These are phyloP conservation scores for Nicotiana knightiana DNA, from an alignment of 257 asterid genomes.

Conservation along the genomic window DNA sequence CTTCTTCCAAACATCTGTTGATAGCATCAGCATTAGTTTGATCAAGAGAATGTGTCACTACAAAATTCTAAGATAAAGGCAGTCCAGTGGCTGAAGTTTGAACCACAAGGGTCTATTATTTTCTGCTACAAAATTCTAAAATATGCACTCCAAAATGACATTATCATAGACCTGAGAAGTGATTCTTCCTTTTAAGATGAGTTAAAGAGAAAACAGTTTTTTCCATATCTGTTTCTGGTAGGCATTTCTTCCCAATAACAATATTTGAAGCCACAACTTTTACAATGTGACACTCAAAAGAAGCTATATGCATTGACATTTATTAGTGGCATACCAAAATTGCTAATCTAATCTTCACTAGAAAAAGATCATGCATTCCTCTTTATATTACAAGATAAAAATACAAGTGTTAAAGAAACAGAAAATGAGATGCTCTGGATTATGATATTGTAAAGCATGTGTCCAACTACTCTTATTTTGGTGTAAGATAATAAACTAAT, in stretches of 20 bases:
- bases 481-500: conserved; percentile 5
- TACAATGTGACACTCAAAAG: not conserved
- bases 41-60: not conserved
- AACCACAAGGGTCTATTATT: no score
- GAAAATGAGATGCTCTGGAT: conserved; percentile 13
- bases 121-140: not conserved
- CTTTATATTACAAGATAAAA: not conserved
- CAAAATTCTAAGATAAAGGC: not conserved
- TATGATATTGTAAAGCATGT: conserved; percentile 26
- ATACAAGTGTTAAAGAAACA: not conserved
- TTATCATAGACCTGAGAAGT: not conserved
- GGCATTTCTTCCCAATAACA: not conserved
- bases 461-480: conserved; percentile 18
- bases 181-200: not conserved
- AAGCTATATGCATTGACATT: not conserved
- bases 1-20: conserved; percentile 87
- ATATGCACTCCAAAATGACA: not conserved
- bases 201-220: not conserved
- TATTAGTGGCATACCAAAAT: not conserved
- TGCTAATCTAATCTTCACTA: not conserved
- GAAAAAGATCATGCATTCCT: conserved; percentile 3
- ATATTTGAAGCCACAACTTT: not conserved
- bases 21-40: not conserved
- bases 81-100: no score
- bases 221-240: not conserved